Evolutionary conservation across 495 filamentous ascomycete genomes (phyloP).

Genomic region (Massariosphaeria phaeospora): DNA sequence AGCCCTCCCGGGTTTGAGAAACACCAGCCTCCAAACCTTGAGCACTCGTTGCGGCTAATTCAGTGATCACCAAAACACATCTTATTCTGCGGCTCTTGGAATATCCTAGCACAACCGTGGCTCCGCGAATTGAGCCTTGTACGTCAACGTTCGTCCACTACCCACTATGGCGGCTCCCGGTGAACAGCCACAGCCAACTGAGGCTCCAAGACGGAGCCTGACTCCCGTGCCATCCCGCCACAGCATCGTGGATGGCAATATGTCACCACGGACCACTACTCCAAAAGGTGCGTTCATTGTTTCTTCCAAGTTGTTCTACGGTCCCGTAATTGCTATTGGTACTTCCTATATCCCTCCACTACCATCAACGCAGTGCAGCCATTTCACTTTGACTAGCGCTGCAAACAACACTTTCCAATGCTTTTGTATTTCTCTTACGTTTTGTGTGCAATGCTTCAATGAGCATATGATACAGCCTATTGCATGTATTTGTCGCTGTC

Average conservation of each 20-base stretch:
- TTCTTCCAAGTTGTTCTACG: not conserved
- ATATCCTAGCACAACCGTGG: not conserved
- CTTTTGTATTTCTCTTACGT: not conserved
- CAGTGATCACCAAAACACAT: too few species aligned
- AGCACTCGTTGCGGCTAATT: too few species aligned
- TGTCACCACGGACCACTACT: slow-evolving; percentile 18
- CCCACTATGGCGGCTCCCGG: slow-evolving; percentile 22
- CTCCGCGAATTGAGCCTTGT: not conserved
- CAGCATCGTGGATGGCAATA: slow-evolving; percentile 10
- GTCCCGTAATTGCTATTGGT: not conserved
- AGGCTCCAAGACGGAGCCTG: slow-evolving; percentile 19
- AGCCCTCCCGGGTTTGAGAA: too few species aligned
- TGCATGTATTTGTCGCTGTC: too few species aligned
- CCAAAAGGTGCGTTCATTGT: slow-evolving; percentile 23
- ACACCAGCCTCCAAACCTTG: too few species aligned
- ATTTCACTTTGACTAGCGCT: not conserved
- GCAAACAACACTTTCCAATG: too few species aligned
- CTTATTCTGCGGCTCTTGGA: too few species aligned
- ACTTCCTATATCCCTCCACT: not conserved
- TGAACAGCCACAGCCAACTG: slow-evolving; percentile 8
- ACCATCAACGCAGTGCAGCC: too few species aligned
- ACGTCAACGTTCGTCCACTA: not conserved
- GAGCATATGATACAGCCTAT: too few species aligned
- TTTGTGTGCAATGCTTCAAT: not conserved
- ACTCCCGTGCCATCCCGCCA: slow-evolving; percentile 1